Evolutionary conservation across 768 basidiomycete species (phyloP).

Genomic region (Amylocystis lapponica): DNA sequence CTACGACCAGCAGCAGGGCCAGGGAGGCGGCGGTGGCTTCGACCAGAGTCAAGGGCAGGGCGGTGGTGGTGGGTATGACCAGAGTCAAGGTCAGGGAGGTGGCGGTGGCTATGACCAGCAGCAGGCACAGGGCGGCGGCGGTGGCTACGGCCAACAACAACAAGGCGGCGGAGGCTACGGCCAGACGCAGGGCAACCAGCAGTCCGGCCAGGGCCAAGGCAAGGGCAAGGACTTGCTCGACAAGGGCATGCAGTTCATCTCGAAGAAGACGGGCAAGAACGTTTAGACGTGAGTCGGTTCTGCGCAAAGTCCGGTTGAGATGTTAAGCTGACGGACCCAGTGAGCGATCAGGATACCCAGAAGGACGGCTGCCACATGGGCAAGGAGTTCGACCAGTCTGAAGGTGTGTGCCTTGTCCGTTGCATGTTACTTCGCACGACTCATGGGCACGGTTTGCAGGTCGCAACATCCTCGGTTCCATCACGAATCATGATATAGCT

Average conservation of each 20-base stretch:
- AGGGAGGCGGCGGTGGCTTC: no score
- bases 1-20: no score
- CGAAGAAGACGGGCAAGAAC: conserved; percentile 20
- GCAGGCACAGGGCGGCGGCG: conserved; percentile 14
- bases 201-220: conserved; percentile 19
- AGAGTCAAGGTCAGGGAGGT: conserved; percentile 10
- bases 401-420: conserved; percentile 16
- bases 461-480: neutral
- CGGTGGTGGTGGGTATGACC: conserved; percentile 19
- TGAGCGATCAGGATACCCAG: conserved; percentile 22
- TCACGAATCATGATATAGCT: no score
- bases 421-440: no score
- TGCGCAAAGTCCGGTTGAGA: no score
- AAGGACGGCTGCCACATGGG: conserved; percentile 19
- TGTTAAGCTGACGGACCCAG: no score
- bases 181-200: conserved; percentile 4
- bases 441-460: no score
- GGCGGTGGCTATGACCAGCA: conserved; percentile 13
- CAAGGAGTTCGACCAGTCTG: conserved; percentile 17
- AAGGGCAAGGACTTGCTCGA: conserved; percentile 24
- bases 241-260: conserved; percentile 17
- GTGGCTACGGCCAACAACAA: conserved; percentile 9
- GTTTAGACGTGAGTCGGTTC: conserved; percentile 16
- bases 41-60: conserved; percentile 14
- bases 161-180: no score